Percentiles rank a stretch among this genome's conserved stretches.
Evolutionary conservation across 192 early-diverging fungal genomes (phyloP).

Genomic region (Dimargaris cristalligena): DNA sequence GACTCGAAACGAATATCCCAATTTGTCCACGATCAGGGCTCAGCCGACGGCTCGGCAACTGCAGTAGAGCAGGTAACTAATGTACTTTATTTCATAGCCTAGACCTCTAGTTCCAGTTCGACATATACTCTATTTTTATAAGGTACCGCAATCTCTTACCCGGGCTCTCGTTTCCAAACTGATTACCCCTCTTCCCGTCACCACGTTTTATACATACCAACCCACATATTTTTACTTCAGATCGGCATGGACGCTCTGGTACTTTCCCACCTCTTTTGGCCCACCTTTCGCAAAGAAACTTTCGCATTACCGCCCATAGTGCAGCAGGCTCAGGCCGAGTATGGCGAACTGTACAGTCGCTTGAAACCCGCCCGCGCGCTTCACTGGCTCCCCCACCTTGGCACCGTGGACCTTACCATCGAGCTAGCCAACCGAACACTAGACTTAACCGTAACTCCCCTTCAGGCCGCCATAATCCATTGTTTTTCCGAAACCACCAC

Average conservation of each 20-base stretch:
- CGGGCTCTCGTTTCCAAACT: too few relatives aligned
- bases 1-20: conserved; percentile 49
- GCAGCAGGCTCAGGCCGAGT: conserved; percentile 24
- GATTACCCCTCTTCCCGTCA: too few relatives aligned
- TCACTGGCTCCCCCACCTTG: conserved; percentile 31
- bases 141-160: too few relatives aligned
- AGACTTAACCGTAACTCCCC: conserved; percentile 27
- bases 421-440: conserved; percentile 33
- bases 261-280: conserved; percentile 53
- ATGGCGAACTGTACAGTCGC: conserved; percentile 24
- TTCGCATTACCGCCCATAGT: conserved; percentile 26
- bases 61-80: too few relatives aligned
- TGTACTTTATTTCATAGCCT: too few relatives aligned
- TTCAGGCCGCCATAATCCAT: conserved; percentile 34
- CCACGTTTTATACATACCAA: too few relatives aligned
- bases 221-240: too few relatives aligned
- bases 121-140: too few relatives aligned
- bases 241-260: conserved; percentile 25
- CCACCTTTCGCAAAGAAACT: conserved; percentile 18
- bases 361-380: conserved; percentile 43
- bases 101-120: too few relatives aligned
- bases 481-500: conserved; percentile 9
- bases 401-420: conserved; percentile 34
- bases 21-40: conserved; percentile 25
- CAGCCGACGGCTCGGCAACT: too few relatives aligned